These are phyloP conservation scores for Vigna unguiculata DNA, from an alignment of 306 rosid species.

Conservation along the genomic window DNA sequence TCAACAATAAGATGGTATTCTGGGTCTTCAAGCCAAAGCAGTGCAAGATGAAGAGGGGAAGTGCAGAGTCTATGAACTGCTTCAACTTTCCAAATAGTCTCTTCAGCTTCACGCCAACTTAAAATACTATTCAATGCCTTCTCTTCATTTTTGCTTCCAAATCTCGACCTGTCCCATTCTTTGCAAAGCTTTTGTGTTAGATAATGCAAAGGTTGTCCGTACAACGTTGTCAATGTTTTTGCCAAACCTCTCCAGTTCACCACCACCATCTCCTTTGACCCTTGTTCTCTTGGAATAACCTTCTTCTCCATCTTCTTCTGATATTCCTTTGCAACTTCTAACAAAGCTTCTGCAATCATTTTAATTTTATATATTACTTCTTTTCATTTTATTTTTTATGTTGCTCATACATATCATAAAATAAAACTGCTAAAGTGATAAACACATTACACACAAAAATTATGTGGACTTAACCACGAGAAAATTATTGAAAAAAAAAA, in stretches of 20 bases:
- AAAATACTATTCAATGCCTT: slow-evolving; percentile 38
- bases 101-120: slow-evolving; percentile 29
- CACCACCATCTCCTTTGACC: not conserved
- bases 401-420: too few relatives aligned
- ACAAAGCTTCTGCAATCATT: slow-evolving; percentile 34
- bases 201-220: slow-evolving; percentile 52
- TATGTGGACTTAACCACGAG: too few relatives aligned
- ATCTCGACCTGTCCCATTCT: slow-evolving; percentile 55
- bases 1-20: slow-evolving; percentile 19
- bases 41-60: slow-evolving; percentile 47
- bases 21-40: slow-evolving; percentile 45
- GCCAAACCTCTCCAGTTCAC: slow-evolving; percentile 47
- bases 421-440: too few relatives aligned
- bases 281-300: slow-evolving; percentile 34
- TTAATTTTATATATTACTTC: too few relatives aligned
- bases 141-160: slow-evolving; percentile 39
- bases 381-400: too few relatives aligned
- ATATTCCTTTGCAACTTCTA: slow-evolving; percentile 45
- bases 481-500: too few relatives aligned
- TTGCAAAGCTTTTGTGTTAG: slow-evolving; percentile 44
- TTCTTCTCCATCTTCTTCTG: slow-evolving; percentile 37
- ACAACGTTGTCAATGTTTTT: slow-evolving; percentile 34
- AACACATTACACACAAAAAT: too few relatives aligned
- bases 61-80: slow-evolving; percentile 37
- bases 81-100: slow-evolving; percentile 47